phyloP scores from a whole-genome alignment of 768 basidiomycete species.

The Melanogaster broomeanus region DNA sequence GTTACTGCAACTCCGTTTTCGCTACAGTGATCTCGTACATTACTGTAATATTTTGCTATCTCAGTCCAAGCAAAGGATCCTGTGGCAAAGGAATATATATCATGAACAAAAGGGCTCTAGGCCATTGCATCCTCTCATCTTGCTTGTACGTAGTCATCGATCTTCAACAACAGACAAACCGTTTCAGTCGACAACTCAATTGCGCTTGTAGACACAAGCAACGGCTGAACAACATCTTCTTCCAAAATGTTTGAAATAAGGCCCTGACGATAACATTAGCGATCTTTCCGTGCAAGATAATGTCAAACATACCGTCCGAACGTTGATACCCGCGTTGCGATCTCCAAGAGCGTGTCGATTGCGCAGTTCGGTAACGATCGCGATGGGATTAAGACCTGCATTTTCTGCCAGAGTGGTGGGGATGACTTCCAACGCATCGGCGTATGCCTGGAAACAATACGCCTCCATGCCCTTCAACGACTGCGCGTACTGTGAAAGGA shows the following conservation, averaged over 20 bases:
- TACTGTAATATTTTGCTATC: no score
- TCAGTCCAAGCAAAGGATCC: no score
- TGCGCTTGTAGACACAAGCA: conserved; percentile 93
- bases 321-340: conserved; percentile 94
- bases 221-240: conserved; percentile 95
- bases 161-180: conserved; percentile 93
- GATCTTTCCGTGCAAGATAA: neutral
- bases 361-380: conserved; percentile 96
- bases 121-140: conserved; percentile 42
- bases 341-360: conserved; percentile 97
- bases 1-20: no score
- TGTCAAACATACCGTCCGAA: conserved; percentile 76
- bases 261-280: conserved; percentile 53
- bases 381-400: conserved; percentile 96
- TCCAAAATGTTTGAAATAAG: conserved; percentile 96
- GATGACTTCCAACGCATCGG: conserved; percentile 96
- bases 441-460: conserved; percentile 98
- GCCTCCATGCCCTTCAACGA: conserved; percentile 97
- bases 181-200: conserved; percentile 96
- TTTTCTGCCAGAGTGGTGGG: conserved; percentile 98
- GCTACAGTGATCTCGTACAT: no score
- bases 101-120: neutral
- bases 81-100: neutral
- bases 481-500: conserved; percentile 88
- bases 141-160: conserved; percentile 90